Percentiles rank a stretch among this genome's conserved stretches.
These are phyloP conservation scores for Boletus sensibilis DNA, from an alignment of 768 basidiomycete genomes.

Conservation along the genomic window DNA sequence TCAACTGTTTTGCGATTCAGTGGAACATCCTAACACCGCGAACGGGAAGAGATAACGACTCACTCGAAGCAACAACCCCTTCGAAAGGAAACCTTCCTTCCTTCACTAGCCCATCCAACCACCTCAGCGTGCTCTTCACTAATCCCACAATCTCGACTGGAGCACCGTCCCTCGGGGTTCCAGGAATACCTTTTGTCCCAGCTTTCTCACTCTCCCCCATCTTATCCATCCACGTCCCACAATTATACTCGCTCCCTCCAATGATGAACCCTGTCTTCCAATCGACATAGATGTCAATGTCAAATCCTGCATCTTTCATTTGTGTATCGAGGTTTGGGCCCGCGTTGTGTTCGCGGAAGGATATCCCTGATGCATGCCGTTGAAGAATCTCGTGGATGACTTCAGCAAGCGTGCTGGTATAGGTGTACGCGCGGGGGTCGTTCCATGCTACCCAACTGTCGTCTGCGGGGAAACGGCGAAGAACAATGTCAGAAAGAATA, in stretches of 20 bases:
- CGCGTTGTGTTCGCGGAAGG: constrained; percentile 94
- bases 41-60: constrained; percentile 31
- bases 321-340: constrained; percentile 97
- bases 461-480: constrained; percentile 92
- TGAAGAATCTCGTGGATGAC: constrained; percentile 96
- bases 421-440: constrained; percentile 77
- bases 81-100: constrained; percentile 82
- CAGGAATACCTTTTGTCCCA: constrained; percentile 93
- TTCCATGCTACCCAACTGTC: constrained; percentile 95
- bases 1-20: constrained; percentile 48
- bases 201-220: constrained; percentile 94
- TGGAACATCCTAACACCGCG: background rate
- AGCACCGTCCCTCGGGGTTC: constrained; percentile 93
- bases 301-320: constrained; percentile 90
- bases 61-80: constrained; percentile 80
- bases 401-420: constrained; percentile 85
- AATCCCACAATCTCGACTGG: constrained; percentile 95
- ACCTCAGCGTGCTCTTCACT: constrained; percentile 88
- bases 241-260: constrained; percentile 84
- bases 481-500: constrained; percentile 77
- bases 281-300: constrained; percentile 92
- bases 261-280: constrained; percentile 90
- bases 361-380: constrained; percentile 88
- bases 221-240: constrained; percentile 98
- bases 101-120: constrained; percentile 70